Conservation (phyloP, 768 basidiomycete genomes). For the Nidularia pulvinata region DNA sequence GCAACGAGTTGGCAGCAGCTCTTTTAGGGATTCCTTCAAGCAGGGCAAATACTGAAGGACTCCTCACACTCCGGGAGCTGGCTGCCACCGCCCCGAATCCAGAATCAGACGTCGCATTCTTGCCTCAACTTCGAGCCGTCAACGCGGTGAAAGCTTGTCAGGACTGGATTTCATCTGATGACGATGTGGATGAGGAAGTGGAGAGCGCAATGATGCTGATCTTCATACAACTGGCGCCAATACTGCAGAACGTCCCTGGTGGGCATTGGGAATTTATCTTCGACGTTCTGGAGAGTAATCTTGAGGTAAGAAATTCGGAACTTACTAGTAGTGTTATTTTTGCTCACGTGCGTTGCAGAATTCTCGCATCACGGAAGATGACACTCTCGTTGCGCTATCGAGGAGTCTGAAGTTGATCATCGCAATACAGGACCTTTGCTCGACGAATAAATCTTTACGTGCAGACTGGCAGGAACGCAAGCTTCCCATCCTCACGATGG, state of each 20-base stretch:
- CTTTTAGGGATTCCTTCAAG: conserved; percentile 64
- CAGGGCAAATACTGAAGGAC: conserved; percentile 69
- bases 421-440: conserved; percentile 65
- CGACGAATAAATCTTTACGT: conserved; percentile 73
- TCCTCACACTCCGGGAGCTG: conserved; percentile 68
- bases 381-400: conserved; percentile 61
- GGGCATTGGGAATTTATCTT: conserved; percentile 94
- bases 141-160: conserved; percentile 87
- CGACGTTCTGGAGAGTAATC: conserved; percentile 83
- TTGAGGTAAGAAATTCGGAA: conserved; percentile 61
- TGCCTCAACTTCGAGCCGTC: conserved; percentile 83
- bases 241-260: conserved; percentile 85
- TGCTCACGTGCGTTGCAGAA: conserved; percentile 33
- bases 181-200: conserved; percentile 73
- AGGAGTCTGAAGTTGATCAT: conserved; percentile 70
- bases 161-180: conserved; percentile 70
- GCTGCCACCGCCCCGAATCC: conserved; percentile 72
- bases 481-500: conserved; percentile 47
- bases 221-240: conserved; percentile 77
- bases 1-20: conserved; percentile 89
- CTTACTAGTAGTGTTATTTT: neutral
- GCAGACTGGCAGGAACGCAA: conserved; percentile 67
- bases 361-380: conserved; percentile 55
- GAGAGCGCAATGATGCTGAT: conserved; percentile 78
- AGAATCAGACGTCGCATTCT: conserved; percentile 80